phyloP scores from a whole-genome alignment of 108 stramenopile genomes.

The Cyclotella atomus region DNA sequence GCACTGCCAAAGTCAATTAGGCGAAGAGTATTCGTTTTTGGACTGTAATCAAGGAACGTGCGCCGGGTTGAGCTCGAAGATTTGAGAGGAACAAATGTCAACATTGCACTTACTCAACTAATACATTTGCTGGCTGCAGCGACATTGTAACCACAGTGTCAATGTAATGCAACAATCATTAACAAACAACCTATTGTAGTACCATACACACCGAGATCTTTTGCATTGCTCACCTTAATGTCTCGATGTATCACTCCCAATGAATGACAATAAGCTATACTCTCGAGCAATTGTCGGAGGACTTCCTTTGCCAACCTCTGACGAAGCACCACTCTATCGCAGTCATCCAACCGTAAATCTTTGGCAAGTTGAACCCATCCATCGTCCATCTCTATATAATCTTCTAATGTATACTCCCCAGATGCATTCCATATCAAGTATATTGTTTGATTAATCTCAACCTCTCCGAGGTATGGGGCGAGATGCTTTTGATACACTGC shows the following conservation, averaged over 20 bases:
- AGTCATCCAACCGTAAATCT: constrained; percentile 28
- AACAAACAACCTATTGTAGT: too few species aligned
- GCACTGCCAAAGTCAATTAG: constrained; percentile 50
- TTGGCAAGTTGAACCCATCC: constrained; percentile 34
- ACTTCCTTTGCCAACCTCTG: constrained; percentile 33
- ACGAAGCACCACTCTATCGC: constrained; percentile 8
- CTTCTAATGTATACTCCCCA: constrained; percentile 42
- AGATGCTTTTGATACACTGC: constrained; percentile 9
- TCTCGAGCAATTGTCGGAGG: constrained; percentile 33
- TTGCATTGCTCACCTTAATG: too few species aligned
- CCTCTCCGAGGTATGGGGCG: constrained; percentile 45
- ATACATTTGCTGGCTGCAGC: constrained; percentile 35
- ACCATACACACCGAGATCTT: too few species aligned
- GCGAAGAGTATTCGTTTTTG: constrained; percentile 29
- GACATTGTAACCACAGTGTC: too few species aligned
- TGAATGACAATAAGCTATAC: constrained; percentile 46
- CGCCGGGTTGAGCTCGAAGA: too few species aligned
- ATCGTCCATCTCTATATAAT: constrained; percentile 42
- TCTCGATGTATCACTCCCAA: constrained; percentile 42
- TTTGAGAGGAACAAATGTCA: too few species aligned
- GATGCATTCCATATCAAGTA: constrained; percentile 40
- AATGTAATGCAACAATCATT: too few species aligned
- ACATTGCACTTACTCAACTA: constrained; percentile 40
- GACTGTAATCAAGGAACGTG: too few species aligned
- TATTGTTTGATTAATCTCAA: constrained; percentile 12